Evolutionary conservation across 2,329 filamentous ascomycete genomes (phyloP).

Genomic region (Colletotrichum liriopes): DNA sequence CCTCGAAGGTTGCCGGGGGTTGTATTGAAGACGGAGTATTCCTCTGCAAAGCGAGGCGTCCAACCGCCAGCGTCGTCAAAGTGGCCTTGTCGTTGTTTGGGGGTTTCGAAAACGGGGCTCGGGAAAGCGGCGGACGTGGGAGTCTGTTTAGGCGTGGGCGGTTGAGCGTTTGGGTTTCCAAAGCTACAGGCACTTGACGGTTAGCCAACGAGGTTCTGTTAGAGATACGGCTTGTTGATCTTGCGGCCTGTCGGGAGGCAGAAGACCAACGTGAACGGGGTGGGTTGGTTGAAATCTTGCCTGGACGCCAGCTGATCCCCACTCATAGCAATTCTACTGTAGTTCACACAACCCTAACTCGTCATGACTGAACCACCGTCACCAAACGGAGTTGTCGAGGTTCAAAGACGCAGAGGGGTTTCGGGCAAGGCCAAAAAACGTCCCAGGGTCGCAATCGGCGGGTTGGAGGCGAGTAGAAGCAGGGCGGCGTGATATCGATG

Average conservation of each 20-base stretch:
- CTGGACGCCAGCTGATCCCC: conserved; percentile 71
- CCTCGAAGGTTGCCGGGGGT: conserved; percentile 72
- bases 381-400: conserved; percentile 26
- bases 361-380: conserved; percentile 41
- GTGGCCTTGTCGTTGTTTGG: conserved; percentile 63
- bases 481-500: conserved; percentile 20
- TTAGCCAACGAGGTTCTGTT: conserved; percentile 54
- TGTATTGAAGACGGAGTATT: conserved; percentile 77
- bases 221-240: conserved; percentile 30
- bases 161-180: conserved; percentile 75
- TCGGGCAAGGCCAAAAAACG: not conserved
- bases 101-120: conserved; percentile 72
- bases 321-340: conserved; percentile 71
- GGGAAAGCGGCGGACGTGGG: conserved; percentile 68
- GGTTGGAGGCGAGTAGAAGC: not conserved
- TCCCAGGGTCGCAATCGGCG: conserved; percentile 2
- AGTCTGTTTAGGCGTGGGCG: conserved; percentile 72
- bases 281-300: conserved; percentile 54
- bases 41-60: conserved; percentile 76
- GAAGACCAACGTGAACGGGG: conserved; percentile 41
- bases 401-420: conserved; percentile 13
- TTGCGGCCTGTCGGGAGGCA: conserved; percentile 36
- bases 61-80: conserved; percentile 67
- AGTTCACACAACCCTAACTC: conserved; percentile 44
- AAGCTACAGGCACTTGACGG: conserved; percentile 62